Evolutionary conservation across 805 yeast species (phyloP), one percentile per base, ranked within the genome.

Genomic region (Nadsonia fulvescens): DNA sequence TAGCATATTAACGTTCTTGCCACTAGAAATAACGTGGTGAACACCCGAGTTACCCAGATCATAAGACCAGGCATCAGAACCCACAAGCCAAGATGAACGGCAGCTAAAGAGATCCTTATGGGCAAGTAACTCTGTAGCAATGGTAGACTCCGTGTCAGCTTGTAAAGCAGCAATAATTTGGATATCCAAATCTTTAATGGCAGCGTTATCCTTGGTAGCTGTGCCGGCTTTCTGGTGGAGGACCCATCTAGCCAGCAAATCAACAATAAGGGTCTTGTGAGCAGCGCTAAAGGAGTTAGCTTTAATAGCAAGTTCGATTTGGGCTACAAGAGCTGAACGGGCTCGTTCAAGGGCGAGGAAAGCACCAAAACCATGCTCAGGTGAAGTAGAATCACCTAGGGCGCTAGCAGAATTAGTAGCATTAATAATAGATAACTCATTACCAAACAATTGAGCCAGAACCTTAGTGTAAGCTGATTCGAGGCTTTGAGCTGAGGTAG

Each of bases 51-150:
- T 59, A 22, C 96, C 96, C 39, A 79, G 56, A 53, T 86, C 96
- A 46, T 73, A 82, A 12, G 93, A 66, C 96, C 96, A 86, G 16
- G 89, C 69, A 48, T 86, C 96, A 11, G 94, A 81, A 16, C 95
- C 94, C 30, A 86, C 58, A 32, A 86, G 58, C 96, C 96, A 86
- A 28, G 65, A 58, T 8, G 75, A 57, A 26, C 57, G 56, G 29
- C 58, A 46, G 15, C 41, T 36, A 37, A 77, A 65, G 31, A 48
- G 53, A 5, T 61, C 58, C 31, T 57, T 50, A 22, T 58, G 46
- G 3, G 53, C 47, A 28, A 74, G 49, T 14, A 81, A 44, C 9
- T 58, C 48, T 12, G 51, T 34, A 3, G 71, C 61, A 19, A 52
- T 41, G 4, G 44, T 46, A 9, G 68, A 50, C 9, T 27, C 23